Conservation (phyloP, 2,329 filamentous ascomycete species). For the Ascocoryne sarcoides region DNA sequence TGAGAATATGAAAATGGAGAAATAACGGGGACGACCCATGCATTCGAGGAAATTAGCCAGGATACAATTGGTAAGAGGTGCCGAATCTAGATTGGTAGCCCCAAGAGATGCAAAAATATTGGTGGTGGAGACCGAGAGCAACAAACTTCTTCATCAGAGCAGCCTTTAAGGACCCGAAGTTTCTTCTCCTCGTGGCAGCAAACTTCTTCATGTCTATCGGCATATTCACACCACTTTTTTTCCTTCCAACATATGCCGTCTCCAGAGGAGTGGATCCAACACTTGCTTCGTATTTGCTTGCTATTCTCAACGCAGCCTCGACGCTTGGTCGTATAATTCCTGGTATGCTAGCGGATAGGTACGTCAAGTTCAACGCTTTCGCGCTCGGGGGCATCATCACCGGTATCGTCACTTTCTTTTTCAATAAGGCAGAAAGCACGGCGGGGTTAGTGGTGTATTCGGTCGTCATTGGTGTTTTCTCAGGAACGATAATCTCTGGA, state of each 20-base stretch:
- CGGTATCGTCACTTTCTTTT: slow-evolving; percentile 7
- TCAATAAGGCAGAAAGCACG: slow-evolving; percentile 31
- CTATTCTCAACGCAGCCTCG: slow-evolving; percentile 41
- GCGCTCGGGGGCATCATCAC: slow-evolving; percentile 20
- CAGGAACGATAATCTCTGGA: slow-evolving; percentile 66
- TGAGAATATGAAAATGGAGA: too few relatives aligned
- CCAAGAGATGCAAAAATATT: too few relatives aligned
- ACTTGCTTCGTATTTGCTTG: slow-evolving; percentile 41
- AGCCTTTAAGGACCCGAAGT: slow-evolving; percentile 30
- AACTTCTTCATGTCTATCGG: slow-evolving; percentile 38
- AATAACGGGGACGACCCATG: too few relatives aligned
- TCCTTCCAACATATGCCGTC: slow-evolving; percentile 33
- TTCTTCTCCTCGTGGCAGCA: slow-evolving; percentile 27
- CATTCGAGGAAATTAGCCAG: too few relatives aligned
- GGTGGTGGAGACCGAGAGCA: too few relatives aligned
- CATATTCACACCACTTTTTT: slow-evolving; percentile 44
- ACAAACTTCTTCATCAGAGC: slow-evolving; percentile 25
- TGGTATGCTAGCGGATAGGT: slow-evolving; percentile 40
- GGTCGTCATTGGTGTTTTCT: slow-evolving; percentile 70
- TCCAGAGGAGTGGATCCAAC: slow-evolving; percentile 36
- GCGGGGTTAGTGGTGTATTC: slow-evolving; percentile 63
- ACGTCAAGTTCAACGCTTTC: slow-evolving; percentile 41
- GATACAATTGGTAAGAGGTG: too few relatives aligned
- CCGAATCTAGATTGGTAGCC: too few relatives aligned
- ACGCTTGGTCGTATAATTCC: slow-evolving; percentile 45